phyloP scores from a whole-genome alignment of 2,329 filamentous ascomycete species.

The Venturia aucupariae region DNA sequence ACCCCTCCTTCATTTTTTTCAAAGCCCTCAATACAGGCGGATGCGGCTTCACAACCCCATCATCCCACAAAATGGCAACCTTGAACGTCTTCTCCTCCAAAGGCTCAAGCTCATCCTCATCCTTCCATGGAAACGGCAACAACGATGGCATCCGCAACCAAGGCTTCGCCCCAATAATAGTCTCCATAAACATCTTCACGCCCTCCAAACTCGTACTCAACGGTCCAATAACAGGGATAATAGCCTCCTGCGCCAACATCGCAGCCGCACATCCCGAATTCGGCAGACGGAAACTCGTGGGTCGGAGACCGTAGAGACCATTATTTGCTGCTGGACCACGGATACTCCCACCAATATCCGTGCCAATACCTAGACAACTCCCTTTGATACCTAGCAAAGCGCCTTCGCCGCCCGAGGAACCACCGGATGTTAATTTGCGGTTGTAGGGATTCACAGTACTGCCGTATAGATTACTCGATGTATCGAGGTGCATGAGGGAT shows the following conservation, averaged over 20 bases:
- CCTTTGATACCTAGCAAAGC: constrained; percentile 44
- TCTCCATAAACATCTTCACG: constrained; percentile 44
- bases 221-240: constrained; percentile 45
- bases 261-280: constrained; percentile 33
- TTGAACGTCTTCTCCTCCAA: constrained; percentile 31
- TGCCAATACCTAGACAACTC: constrained; percentile 44
- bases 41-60: constrained; percentile 55
- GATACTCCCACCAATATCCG: constrained; percentile 45
- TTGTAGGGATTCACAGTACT: constrained; percentile 48
- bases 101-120: constrained; percentile 16
- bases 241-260: constrained; percentile 37
- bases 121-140: constrained; percentile 49
- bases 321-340: constrained; percentile 40
- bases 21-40: constrained; percentile 55
- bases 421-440: constrained; percentile 40
- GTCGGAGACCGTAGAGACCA: constrained; percentile 36
- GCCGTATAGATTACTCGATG: constrained; percentile 42
- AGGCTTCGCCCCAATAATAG: constrained; percentile 43
- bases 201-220: constrained; percentile 45
- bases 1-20: constrained; percentile 32
- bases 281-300: constrained; percentile 36
- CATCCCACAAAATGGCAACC: constrained; percentile 56
- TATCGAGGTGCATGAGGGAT: constrained; percentile 46
- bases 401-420: constrained; percentile 49
- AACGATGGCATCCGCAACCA: constrained; percentile 51